Evolutionary conservation across 306 rosid genomes (phyloP), one percentile per base, ranked within the genome.

Genomic region (Vicia sativa): DNA sequence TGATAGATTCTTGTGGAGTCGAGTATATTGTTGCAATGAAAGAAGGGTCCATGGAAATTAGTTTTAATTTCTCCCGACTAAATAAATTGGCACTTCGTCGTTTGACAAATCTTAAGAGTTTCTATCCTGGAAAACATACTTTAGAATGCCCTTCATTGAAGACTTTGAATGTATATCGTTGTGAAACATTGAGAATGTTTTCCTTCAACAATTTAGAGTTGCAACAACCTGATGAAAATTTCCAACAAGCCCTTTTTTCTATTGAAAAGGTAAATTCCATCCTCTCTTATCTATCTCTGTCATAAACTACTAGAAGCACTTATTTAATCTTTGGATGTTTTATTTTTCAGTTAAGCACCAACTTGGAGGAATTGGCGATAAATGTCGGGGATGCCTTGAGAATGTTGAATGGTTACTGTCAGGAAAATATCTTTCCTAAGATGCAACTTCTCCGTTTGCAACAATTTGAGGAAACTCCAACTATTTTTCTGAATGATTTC

Each of bases 31-130:
- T 56, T 56, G 21, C 49, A 13, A 1, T 3, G 18, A 6, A 5
- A 44, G 49, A 44, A 13, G 49, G 49, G n/a, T n/a, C 49, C 5
- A 44, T 44, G 49, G 49, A 44, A 44, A 44, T 44, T 1, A 4
- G 8, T 5, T 44, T 44, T 13, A 13, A 12, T 12, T 44, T 44
- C 4, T 18, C 49, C 1, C 49, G 0, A n/a, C 6, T 44, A n/a
- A 12, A 13, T 9, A 0, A 2, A 11, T 3, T 53, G 34, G 6
- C 0, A 0, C 3, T 52, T 1, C 0, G 0, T 10, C 0, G 2
- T 19, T 53, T 53, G 34, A 2, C 14, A 53, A 53, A 21, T 1
- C 59, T 53, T 0, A 53, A 4, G 31, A 53, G 59, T 11, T 53
- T 53, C 31, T 53, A 53, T 23, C 8, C 0, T 1, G 31, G 31